Evolutionary conservation across 768 basidiomycete genomes (phyloP), one percentile per base, ranked within the genome.

Genomic region (Jaapia argillacea): DNA sequence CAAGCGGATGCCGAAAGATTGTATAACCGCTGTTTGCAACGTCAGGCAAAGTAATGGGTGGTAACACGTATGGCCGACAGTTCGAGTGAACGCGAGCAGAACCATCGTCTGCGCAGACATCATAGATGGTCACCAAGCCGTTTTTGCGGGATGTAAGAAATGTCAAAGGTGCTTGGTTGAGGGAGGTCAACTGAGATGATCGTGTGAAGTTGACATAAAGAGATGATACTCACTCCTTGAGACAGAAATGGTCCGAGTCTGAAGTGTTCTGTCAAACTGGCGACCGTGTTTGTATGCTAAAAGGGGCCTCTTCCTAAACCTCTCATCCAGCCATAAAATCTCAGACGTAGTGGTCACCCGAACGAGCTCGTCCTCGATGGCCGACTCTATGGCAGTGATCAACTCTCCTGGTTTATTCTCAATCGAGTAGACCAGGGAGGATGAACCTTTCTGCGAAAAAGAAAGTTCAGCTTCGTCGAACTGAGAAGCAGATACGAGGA

Each of bases 241-340:
- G 6, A 68, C 48, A 12, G 52, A 54, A 2, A 73, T 47, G 5
- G 72, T 75, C 3, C 60, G 52, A 0, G 65, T 56, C 36, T 62
- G 58, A 14, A 88, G 67, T 3, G 74, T 75, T 16, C 75, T 70
- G 54, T 89, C 85, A 39, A 62, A 69, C 27, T 69, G 64, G 16
- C 85, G 68, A 39, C 68, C 62, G 56, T 90, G 86, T 43, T 69
- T 74, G 50, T 72, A 72, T 3, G 71, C 74, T 6, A 89, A 50
- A 3, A 88, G 53, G 4, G 85, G 81, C 46, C 63, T 74, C 20
- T 55, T 55, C n/a, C 70, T 59, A 51, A 68, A 72, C 24, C 85
- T 72, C 23, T 67, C 62, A 53, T 90, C 86, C 23, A 88, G 56
- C 85, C 86, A 89, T 12, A 80, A 49, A 13, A 88, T 51, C 36